Conservation (phyloP, 2,329 filamentous ascomycete genomes). For the Colletotrichum sublineola region DNA sequence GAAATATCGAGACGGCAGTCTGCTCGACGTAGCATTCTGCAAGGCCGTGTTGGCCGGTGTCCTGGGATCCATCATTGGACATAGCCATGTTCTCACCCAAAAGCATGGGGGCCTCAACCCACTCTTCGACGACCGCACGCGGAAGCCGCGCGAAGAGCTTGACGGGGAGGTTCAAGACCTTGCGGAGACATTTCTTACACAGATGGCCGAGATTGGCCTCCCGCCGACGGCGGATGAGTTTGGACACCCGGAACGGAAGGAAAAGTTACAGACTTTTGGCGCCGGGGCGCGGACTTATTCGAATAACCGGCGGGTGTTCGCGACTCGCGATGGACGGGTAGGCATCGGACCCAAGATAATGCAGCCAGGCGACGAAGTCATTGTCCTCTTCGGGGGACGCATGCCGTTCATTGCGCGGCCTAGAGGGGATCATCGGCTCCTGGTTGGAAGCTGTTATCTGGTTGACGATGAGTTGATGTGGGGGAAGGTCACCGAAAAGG, state of each 20-base stretch:
- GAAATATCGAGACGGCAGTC: conserved; percentile 31
- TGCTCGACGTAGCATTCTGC: conserved; percentile 38
- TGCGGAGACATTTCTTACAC: conserved; percentile 19
- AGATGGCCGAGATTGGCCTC: conserved; percentile 20
- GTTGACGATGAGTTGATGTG: conserved; percentile 42
- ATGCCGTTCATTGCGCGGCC: conserved; percentile 40
- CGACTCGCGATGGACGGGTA: conserved; percentile 35
- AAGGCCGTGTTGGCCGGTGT: conserved; percentile 32
- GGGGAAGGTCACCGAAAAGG: conserved; percentile 35
- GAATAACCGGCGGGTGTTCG: conserved; percentile 28
- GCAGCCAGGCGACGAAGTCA: conserved; percentile 37
- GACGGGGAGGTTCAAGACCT: conserved; percentile 17
- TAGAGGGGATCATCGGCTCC: conserved; percentile 25
- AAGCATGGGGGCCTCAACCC: conserved; percentile 25
- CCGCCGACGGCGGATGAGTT: conserved; percentile 7
- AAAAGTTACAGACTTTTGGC: conserved; percentile 20
- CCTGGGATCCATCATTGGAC: conserved; percentile 27
- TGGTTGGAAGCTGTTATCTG: conserved; percentile 40
- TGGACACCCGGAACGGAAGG: conserved; percentile 8
- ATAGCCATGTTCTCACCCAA: conserved; percentile 10
- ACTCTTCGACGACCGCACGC: conserved; percentile 13
- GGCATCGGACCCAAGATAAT: conserved; percentile 40
- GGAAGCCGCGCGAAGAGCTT: not conserved
- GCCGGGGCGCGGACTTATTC: conserved; percentile 17
- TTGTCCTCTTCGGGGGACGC: conserved; percentile 40